Conservation (phyloP, 1,284 basidiomycete genomes). For the Peniophora sp. region DNA sequence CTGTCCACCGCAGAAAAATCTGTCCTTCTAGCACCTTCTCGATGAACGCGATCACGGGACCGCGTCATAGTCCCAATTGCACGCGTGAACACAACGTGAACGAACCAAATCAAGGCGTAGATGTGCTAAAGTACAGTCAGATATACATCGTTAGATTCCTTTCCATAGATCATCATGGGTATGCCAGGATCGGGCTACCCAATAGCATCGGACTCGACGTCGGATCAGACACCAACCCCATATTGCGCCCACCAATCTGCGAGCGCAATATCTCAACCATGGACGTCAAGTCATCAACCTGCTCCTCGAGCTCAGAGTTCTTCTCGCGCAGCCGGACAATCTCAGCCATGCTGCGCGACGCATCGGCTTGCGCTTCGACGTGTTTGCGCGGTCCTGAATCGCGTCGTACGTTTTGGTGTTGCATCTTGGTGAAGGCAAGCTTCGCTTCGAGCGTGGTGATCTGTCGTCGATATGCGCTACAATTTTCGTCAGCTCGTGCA, state of each 20-base stretch:
- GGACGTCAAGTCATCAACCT: constrained; percentile 63
- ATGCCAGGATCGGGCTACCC: constrained; percentile 2
- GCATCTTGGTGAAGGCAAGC: constrained; percentile 28
- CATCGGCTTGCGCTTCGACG: constrained; percentile 36
- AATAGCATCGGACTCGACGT: constrained; percentile 16
- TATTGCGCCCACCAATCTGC: constrained; percentile 34
- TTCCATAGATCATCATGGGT: too few relatives aligned
- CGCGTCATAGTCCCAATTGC: too few relatives aligned
- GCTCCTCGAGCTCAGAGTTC: constrained; percentile 50
- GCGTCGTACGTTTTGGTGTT: constrained; percentile 26
- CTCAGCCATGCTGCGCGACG: constrained; percentile 29
- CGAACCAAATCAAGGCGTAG: too few relatives aligned
- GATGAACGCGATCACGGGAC: background rate
- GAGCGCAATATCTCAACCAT: constrained; percentile 62
- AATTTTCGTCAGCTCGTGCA: background rate
- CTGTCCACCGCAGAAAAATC: background rate
- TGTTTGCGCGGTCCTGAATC: constrained; percentile 29
- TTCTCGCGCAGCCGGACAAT: constrained; percentile 48
- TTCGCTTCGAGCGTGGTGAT: constrained; percentile 53
- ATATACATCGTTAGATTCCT: too few relatives aligned
- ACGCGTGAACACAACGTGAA: too few relatives aligned
- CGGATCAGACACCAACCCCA: constrained; percentile 30
- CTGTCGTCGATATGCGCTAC: constrained; percentile 45
- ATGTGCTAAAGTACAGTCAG: too few relatives aligned
- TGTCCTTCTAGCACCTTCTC: constrained; percentile 20